Conservation (phyloP, 2,329 filamentous ascomycete genomes). For the Colletotrichum higginsianum region DNA sequence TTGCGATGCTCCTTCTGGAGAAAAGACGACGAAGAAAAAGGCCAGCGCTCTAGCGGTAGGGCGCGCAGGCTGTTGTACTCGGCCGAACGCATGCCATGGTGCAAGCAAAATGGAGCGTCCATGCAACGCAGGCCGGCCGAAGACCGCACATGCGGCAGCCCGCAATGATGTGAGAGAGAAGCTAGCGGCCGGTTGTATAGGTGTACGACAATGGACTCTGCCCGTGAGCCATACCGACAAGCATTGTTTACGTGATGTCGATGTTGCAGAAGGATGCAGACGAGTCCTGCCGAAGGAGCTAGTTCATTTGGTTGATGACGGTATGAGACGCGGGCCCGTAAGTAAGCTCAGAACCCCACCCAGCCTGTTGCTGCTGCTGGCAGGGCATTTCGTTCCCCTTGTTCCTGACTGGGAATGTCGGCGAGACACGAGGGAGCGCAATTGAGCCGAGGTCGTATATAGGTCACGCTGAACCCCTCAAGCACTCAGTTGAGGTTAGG, state of each 20-base stretch:
- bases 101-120: no score
- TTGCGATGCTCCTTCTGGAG: background rate
- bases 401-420: background rate
- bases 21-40: background rate
- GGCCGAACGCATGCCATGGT: background rate
- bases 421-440: background rate
- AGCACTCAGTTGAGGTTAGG: conserved; percentile 16
- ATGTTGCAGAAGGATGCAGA: background rate
- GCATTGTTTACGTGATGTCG: background rate
- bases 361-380: background rate
- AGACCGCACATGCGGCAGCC: background rate
- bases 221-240: no score
- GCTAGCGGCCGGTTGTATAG: background rate
- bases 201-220: background rate
- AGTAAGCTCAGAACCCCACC: background rate
- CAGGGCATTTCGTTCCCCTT: background rate
- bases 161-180: background rate
- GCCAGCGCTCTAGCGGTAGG: no score
- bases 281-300: background rate
- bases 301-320: background rate
- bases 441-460: conserved; percentile 19
- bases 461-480: conserved; percentile 11
- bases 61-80: background rate
- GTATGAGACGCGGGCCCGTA: background rate
- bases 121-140: background rate